These are phyloP conservation scores for Galeopsis tetrahit DNA, from an alignment of 257 asterid genomes.

Conservation along the genomic window DNA sequence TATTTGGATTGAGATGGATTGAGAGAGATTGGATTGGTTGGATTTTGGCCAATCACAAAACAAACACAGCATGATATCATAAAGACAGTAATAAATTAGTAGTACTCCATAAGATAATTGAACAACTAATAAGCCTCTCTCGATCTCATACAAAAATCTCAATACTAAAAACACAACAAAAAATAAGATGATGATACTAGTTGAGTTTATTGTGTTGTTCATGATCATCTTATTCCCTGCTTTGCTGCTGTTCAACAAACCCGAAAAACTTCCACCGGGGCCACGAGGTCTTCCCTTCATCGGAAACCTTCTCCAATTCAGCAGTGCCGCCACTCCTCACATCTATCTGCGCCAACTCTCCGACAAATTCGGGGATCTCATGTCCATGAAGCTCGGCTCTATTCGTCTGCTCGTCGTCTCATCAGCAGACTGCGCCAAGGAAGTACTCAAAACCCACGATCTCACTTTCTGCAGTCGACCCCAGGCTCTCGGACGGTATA, in stretches of 20 bases:
- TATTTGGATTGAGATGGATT: too few relatives aligned
- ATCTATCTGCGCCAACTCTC: slow-evolving; percentile 36
- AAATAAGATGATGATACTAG: slow-evolving; percentile 19
- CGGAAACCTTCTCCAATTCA: slow-evolving; percentile 48
- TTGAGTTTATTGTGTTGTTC: background rate
- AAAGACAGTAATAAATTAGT: too few relatives aligned
- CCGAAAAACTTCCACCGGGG: slow-evolving; percentile 34
- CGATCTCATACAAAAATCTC: background rate
- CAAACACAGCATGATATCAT: too few relatives aligned
- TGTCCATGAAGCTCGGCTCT: slow-evolving; percentile 42
- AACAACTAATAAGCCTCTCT: too few relatives aligned
- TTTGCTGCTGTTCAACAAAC: slow-evolving; percentile 18
- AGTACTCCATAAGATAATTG: too few relatives aligned
- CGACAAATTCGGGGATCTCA: slow-evolving; percentile 37
- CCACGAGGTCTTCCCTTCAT: slow-evolving; percentile 47
- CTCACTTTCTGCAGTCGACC: slow-evolving; percentile 45
- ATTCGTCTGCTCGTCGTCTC: slow-evolving; percentile 34
- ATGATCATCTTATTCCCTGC: background rate
- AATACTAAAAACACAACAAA: background rate
- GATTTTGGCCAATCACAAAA: too few relatives aligned
- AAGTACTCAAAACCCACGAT: slow-evolving; percentile 38
- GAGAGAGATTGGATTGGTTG: too few relatives aligned
- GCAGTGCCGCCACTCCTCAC: slow-evolving; percentile 33
- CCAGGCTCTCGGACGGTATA: slow-evolving; percentile 17
- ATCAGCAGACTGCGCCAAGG: slow-evolving; percentile 32